Percentiles rank a stretch among this genome's conserved stretches.
Conservation (phyloP, 2,329 filamentous ascomycete genomes). For the Fusarium graminum region DNA sequence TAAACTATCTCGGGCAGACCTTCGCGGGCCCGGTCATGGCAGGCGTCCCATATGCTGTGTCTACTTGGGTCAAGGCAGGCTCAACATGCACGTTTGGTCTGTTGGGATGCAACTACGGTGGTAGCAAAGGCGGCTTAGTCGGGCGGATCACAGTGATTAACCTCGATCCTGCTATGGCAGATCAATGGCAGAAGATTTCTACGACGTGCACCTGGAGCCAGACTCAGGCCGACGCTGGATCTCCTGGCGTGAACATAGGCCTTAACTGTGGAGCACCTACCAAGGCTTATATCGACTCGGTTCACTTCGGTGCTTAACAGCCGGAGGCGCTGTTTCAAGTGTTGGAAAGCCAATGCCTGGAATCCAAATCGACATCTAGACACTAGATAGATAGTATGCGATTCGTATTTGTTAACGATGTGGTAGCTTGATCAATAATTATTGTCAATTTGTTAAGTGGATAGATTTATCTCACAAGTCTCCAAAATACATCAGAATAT, state of each 20-base stretch:
- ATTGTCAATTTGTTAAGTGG: too few species aligned
- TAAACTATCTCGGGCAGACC: background rate
- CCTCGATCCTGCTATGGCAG: rapidly evolving
- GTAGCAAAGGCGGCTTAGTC: rapidly evolving
- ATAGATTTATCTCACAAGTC: too few species aligned
- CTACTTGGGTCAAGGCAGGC: background rate
- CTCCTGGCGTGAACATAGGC: background rate
- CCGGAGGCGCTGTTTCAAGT: too few species aligned
- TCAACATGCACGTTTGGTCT: too few species aligned
- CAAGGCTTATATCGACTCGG: background rate
- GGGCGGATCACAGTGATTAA: too few species aligned
- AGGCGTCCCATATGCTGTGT: background rate
- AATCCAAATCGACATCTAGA: too few species aligned
- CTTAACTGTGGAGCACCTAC: background rate
- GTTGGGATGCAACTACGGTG: background rate
- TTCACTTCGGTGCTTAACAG: background rate
- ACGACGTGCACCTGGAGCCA: background rate
- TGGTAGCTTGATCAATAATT: too few species aligned
- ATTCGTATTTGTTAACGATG: too few species aligned
- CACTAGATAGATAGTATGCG: too few species aligned
- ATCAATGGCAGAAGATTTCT: background rate
- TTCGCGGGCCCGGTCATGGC: background rate
- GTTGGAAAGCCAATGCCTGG: too few species aligned
- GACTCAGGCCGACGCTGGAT: background rate
- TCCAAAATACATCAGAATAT: too few species aligned